Evolutionary conservation across 1,284 basidiomycete genomes (phyloP).

Genomic region (Austroboletus novae-zelandiae): DNA sequence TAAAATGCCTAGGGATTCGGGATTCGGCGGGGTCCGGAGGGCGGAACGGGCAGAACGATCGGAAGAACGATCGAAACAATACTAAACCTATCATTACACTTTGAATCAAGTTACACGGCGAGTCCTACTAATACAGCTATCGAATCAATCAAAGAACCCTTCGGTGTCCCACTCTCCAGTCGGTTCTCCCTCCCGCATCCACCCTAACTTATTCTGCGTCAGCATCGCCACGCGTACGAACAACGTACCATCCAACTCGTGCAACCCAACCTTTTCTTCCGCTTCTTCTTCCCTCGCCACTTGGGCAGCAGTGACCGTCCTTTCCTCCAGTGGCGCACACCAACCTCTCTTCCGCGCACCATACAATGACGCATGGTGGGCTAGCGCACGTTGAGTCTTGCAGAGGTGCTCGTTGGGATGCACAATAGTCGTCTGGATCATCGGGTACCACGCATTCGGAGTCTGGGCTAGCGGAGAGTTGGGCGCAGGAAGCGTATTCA

Average conservation of each 20-base stretch:
- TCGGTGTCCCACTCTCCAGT: constrained; percentile 22
- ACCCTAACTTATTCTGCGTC: constrained; percentile 47
- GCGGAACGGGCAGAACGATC: too few species aligned
- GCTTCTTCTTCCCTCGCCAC: constrained; percentile 24
- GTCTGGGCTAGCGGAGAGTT: constrained; percentile 30
- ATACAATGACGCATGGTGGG: constrained; percentile 48
- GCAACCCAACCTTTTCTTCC: constrained; percentile 22
- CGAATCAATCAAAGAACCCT: constrained; percentile 19
- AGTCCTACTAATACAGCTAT: too few species aligned
- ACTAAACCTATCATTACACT: too few species aligned
- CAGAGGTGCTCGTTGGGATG: constrained; percentile 59
- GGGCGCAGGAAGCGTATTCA: constrained; percentile 33
- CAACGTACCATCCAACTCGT: constrained; percentile 43
- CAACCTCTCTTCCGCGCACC: constrained; percentile 38
- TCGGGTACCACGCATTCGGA: constrained; percentile 55
- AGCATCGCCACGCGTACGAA: constrained; percentile 55
- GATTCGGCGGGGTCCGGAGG: too few species aligned
- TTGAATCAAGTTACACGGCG: too few species aligned
- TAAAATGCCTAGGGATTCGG: too few species aligned
- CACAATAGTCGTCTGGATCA: constrained; percentile 36
- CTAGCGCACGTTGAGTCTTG: constrained; percentile 55
- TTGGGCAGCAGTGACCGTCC: constrained; percentile 16
- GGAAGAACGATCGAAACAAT: too few species aligned
- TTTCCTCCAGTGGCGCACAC: constrained; percentile 9
- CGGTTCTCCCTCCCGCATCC: constrained; percentile 48